Conservation (phyloP, 2,329 filamentous ascomycete species). For the Trichophyton simii region DNA sequence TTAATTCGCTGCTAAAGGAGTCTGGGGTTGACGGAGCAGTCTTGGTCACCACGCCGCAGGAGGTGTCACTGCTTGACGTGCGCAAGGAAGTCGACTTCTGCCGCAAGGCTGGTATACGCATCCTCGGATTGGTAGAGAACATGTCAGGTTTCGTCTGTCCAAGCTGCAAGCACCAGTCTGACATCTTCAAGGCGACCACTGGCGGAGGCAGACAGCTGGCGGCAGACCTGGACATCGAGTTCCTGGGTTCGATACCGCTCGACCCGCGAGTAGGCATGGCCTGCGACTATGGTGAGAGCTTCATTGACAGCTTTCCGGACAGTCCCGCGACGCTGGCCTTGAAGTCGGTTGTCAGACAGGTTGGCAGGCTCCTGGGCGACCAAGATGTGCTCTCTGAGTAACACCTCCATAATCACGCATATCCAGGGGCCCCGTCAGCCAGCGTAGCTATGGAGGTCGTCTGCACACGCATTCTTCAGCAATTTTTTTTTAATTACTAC, state of each 20-base stretch:
- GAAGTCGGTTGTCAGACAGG: conserved; percentile 61
- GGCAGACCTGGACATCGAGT: conserved; percentile 75
- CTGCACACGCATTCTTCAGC: not conserved
- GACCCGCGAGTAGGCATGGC: conserved; percentile 93
- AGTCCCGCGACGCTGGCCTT: conserved; percentile 80
- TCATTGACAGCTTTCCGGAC: conserved; percentile 85
- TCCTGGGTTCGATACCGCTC: conserved; percentile 77
- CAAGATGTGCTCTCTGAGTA: not conserved
- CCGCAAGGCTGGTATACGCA: conserved; percentile 75
- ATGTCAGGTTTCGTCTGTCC: conserved; percentile 97
- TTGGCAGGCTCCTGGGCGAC: conserved; percentile 34
- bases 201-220: conserved; percentile 73
- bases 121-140: conserved; percentile 89
- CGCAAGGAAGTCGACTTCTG: conserved; percentile 98
- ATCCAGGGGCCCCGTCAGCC: not conserved
- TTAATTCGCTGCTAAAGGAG: conserved; percentile 83
- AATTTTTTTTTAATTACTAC: not conserved
- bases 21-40: conserved; percentile 89
- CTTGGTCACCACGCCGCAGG: conserved; percentile 87
- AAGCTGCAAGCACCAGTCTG: conserved; percentile 63
- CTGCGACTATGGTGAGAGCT: conserved; percentile 95
- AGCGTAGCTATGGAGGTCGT: not conserved
- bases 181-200: conserved; percentile 86
- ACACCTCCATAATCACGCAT: not conserved
- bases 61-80: conserved; percentile 83